A percentile compares a stretch with the other conserved stretches of the same genome.
These are phyloP conservation scores for Metschnikowia proteae DNA, from an alignment of 805 yeast genomes.

Conservation along the genomic window DNA sequence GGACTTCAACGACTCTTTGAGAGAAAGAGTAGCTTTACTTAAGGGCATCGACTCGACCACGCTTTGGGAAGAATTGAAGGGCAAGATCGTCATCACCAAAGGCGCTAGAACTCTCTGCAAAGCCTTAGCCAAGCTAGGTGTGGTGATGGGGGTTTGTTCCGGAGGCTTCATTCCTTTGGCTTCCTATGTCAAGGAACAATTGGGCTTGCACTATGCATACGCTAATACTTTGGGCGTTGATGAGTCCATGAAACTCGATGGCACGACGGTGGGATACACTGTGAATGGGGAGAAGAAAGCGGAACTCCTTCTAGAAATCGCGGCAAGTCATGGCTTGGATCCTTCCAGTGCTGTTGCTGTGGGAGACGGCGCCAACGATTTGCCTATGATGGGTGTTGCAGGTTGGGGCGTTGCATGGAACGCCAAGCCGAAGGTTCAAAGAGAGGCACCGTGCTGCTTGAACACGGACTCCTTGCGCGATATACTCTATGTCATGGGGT, in stretches of 20 bases:
- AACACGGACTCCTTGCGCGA: constrained; percentile 74
- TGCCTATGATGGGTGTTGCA: constrained; percentile 85
- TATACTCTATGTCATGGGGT: constrained; percentile 78
- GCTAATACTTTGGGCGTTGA: constrained; percentile 64
- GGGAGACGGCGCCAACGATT: constrained; percentile 97
- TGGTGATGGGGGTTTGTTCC: constrained; percentile 78
- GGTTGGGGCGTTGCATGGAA: constrained; percentile 97
- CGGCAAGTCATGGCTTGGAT: constrained; percentile 50
- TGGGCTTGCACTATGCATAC: constrained; percentile 80
- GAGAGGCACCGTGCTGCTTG: constrained; percentile 73
- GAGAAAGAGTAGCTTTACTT: constrained; percentile 70
- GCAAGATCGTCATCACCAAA: constrained; percentile 68
- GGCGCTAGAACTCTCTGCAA: constrained; percentile 75
- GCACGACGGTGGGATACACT: constrained; percentile 71
- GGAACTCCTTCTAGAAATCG: constrained; percentile 58
- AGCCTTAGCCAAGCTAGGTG: constrained; percentile 58
- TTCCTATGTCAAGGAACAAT: constrained; percentile 56
- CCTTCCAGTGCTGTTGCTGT: constrained; percentile 66
- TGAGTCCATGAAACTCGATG: constrained; percentile 56
- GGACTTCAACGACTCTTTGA: constrained; percentile 80
- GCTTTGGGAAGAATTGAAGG: constrained; percentile 76
- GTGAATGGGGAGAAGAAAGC: constrained; percentile 89
- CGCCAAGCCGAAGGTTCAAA: constrained; percentile 91
- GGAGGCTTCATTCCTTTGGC: constrained; percentile 96
- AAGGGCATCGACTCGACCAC: constrained; percentile 71